Base-by-base conservation (phyloP, 345 rosid species). In the Bruguiera parviflora region DNA sequence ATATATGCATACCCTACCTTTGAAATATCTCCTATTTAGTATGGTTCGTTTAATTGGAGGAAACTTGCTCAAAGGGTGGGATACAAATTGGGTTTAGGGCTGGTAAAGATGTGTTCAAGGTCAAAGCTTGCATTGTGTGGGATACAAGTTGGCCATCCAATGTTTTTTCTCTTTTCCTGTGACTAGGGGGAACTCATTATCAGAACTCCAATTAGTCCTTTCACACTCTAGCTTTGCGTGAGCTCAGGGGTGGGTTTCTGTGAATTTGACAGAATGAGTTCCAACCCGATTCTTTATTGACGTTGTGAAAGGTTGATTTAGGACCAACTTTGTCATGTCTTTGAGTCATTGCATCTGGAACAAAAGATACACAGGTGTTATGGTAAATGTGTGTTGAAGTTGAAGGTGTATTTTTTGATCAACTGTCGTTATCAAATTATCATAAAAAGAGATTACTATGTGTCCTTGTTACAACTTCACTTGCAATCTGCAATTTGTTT, bases 141-240 rank as follows among this genome's bases (percentile, higher is more conserved):
- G 60, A 59, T 64, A n/a, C 3, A 47, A 16, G 57, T 22, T 0
- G 5, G 13, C 64, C 63, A 49, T 15, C 19, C 37, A 60, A 57
- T 57, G 27, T 73, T 59, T 13, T 20, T 69, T 61, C 27, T 62
- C 6, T 61, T 49, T 61, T 46, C 8, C 35, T 32, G 7, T 47
- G 16, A 35, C 33, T 22, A 28, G 66, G 19, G 37, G 27, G 53
- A 55, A 60, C 59, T 57, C 46, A 5, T 25, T 67, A 32, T 56
- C 58, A 63, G 47, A 57, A 66, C 53, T 66, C 58, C 21, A 28
- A 33, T 58, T 2, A 15, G 11, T 21, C 25, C 47, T 58, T 59
- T 37, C 7, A 31, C 32, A 25, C 19, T 31, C 33, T 28, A 56
- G 20, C 19, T 43, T 20, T 53, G 47, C 5, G 32, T 27, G 47